These are phyloP conservation scores for Colletotrichum gigasporum DNA, from an alignment of 2,329 filamentous ascomycete species.

Conservation along the genomic window DNA sequence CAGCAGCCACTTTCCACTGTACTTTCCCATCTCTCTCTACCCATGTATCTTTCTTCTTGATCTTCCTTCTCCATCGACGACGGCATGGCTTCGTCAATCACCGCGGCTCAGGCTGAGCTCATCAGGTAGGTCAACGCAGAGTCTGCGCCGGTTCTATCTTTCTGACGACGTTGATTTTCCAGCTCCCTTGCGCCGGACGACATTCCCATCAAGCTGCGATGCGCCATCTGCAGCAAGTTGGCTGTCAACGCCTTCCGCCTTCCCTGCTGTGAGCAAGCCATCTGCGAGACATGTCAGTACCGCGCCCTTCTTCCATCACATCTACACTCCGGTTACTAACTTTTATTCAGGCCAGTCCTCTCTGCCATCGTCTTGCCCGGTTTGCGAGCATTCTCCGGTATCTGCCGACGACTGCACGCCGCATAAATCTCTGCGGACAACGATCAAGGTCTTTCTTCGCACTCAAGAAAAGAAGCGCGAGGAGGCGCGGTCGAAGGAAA, in stretches of 20 bases:
- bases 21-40: constrained; percentile 23
- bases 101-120: constrained; percentile 66
- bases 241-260: constrained; percentile 91
- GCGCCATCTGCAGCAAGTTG: constrained; percentile 90
- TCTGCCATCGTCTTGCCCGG: constrained; percentile 82
- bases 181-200: constrained; percentile 84
- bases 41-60: constrained; percentile 32
- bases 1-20: not conserved
- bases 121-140: constrained; percentile 55
- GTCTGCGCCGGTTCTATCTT: not conserved
- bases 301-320: not conserved
- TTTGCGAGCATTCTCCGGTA: constrained; percentile 92
- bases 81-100: constrained; percentile 42
- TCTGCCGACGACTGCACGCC: constrained; percentile 87
- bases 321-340: constrained; percentile 24
- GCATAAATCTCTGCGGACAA: constrained; percentile 91
- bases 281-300: constrained; percentile 85
- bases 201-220: constrained; percentile 95
- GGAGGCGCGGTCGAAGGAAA: constrained; percentile 64
- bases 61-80: constrained; percentile 26
- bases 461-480: constrained; percentile 92
- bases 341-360: constrained; percentile 75
- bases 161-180: constrained; percentile 32
- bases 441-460: constrained; percentile 89
- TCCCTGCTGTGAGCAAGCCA: constrained; percentile 94